These are phyloP conservation scores for Glycine soja DNA, from an alignment of 306 rosid species.

Conservation along the genomic window DNA sequence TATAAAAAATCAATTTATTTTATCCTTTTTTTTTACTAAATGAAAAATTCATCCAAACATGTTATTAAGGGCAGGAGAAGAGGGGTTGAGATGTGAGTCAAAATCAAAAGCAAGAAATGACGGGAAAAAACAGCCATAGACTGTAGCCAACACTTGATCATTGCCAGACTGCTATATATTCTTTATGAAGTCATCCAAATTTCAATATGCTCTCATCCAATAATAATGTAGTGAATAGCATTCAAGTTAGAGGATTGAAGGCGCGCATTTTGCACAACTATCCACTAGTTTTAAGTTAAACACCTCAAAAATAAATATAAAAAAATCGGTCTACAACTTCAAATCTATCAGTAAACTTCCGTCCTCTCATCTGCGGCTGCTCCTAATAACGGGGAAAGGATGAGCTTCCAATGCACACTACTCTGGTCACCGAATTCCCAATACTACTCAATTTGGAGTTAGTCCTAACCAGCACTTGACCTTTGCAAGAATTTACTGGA, in stretches of 20 bases:
- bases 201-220: slow-evolving; percentile 39
- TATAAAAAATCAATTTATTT: background rate
- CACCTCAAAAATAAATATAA: slow-evolving; percentile 23
- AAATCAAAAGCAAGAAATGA: background rate
- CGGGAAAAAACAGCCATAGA: background rate
- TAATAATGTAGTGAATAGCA: slow-evolving; percentile 33
- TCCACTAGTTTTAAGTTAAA: slow-evolving; percentile 46
- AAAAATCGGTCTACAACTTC: slow-evolving; percentile 44
- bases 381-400: slow-evolving; percentile 26
- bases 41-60: background rate
- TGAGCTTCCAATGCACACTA: slow-evolving; percentile 33
- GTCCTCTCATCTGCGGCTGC: slow-evolving; percentile 15
- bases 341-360: background rate
- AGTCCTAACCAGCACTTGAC: slow-evolving; percentile 51
- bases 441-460: slow-evolving; percentile 45
- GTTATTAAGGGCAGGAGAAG: background rate
- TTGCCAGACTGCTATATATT: slow-evolving; percentile 18
- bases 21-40: background rate
- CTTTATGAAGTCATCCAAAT: slow-evolving; percentile 17
- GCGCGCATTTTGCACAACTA: slow-evolving; percentile 38
- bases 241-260: slow-evolving; percentile 36
- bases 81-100: background rate
- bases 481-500: slow-evolving; percentile 47
- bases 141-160: background rate
- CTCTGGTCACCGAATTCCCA: slow-evolving; percentile 25